These are phyloP conservation scores for Colletotrichum orbiculare DNA, from an alignment of 2,329 filamentous ascomycete genomes.

Conservation along the genomic window DNA sequence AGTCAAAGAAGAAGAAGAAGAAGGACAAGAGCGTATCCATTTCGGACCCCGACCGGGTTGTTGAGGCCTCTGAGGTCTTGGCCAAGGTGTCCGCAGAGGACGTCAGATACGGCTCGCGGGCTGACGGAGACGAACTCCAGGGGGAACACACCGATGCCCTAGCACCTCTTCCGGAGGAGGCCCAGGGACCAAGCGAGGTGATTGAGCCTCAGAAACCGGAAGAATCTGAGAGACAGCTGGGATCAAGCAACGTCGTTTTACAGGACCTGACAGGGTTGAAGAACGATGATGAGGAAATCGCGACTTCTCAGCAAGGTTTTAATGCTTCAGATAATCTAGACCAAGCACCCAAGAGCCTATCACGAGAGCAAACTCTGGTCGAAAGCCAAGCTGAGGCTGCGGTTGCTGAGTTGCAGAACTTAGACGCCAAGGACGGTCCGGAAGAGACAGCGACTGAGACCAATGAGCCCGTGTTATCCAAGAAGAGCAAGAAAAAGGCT, in stretches of 20 bases:
- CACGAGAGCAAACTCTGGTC: conserved; percentile 20
- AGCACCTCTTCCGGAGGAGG: no score
- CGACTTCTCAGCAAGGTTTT: conserved; percentile 9
- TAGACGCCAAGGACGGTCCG: conserved; percentile 16
- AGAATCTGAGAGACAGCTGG: not conserved
- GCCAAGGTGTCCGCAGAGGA: not conserved
- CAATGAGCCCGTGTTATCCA: conserved; percentile 31
- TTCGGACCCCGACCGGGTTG: not conserved
- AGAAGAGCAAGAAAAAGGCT: conserved; percentile 45
- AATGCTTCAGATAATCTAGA: not conserved
- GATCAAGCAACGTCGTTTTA: conserved; percentile 3
- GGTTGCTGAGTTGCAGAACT: conserved; percentile 25
- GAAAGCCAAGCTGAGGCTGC: conserved; percentile 28
- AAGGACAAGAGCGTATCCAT: conserved; percentile 38
- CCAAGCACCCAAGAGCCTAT: conserved; percentile 12
- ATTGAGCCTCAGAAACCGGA: not conserved
- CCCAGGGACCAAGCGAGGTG: no score
- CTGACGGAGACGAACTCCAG: no score
- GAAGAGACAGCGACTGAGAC: not conserved
- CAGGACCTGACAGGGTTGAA: conserved; percentile 15
- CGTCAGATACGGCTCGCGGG: no score
- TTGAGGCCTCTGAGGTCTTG: not conserved
- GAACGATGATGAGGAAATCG: conserved; percentile 17
- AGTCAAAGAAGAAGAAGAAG: conserved; percentile 37
- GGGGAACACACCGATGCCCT: no score